phyloP scores from a whole-genome alignment of 495 filamentous ascomycete species.

The Penicillium tannophilum region DNA sequence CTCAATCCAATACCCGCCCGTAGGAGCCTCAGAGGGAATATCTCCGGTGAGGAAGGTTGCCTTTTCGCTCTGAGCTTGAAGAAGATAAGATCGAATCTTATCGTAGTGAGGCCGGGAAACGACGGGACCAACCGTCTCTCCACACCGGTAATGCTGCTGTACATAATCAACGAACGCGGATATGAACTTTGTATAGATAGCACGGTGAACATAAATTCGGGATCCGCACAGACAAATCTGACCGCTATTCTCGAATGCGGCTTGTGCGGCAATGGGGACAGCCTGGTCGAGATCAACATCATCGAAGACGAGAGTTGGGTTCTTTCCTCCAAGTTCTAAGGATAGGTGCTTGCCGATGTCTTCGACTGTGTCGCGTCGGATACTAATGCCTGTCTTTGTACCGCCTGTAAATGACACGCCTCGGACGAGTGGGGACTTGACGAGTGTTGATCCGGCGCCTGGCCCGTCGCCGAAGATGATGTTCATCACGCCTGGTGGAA shows the following conservation, averaged over 20 bases:
- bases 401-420: constrained; percentile 28
- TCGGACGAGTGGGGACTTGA: constrained; percentile 15
- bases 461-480: constrained; percentile 20
- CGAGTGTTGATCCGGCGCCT: constrained; percentile 17
- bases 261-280: constrained; percentile 17
- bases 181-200: constrained; percentile 17
- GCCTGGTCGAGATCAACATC: constrained; percentile 30
- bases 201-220: constrained; percentile 53
- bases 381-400: constrained; percentile 22
- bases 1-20: constrained; percentile 43
- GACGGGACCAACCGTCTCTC: constrained; percentile 19
- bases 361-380: constrained; percentile 32
- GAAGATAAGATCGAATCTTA: constrained; percentile 20
- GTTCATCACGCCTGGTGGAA: constrained; percentile 25
- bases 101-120: constrained; percentile 19
- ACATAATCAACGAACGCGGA: constrained; percentile 19
- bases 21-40: constrained; percentile 9
- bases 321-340: constrained; percentile 45
- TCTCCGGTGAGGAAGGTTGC: constrained; percentile 15
- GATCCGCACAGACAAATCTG: constrained; percentile 55
- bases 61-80: constrained; percentile 13
- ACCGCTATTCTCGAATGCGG: constrained; percentile 35
- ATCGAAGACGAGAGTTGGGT: constrained; percentile 40
- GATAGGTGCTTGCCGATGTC: constrained; percentile 48
- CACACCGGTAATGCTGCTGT: constrained; percentile 11